Evolutionary conservation across 306 rosid genomes (phyloP).

Genomic region (Vigna nakashimae): DNA sequence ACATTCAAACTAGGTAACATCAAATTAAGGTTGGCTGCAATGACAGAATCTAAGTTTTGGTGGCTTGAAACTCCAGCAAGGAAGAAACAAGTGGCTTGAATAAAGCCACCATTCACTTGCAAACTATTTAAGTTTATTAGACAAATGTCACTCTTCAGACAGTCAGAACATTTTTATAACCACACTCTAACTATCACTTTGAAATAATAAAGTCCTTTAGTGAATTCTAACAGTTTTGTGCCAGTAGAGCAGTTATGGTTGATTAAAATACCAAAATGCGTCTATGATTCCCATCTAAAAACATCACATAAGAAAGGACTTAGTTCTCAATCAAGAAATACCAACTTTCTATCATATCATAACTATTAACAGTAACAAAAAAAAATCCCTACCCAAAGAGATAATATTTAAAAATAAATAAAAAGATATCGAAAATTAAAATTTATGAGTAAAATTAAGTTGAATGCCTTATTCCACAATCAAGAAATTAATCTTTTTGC

Average conservation of each 20-base stretch:
- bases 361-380: not conserved
- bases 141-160: conserved; percentile 14
- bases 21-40: conserved; percentile 3
- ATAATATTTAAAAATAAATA: conserved; percentile 12
- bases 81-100: conserved; percentile 18
- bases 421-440: conserved; percentile 11
- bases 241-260: conserved; percentile 7
- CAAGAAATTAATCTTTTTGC: conserved; percentile 19
- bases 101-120: conserved; percentile 23
- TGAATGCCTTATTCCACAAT: conserved; percentile 11
- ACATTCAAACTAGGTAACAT: conserved; percentile 5
- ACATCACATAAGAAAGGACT: conserved; percentile 16
- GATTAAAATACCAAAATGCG: conserved; percentile 16
- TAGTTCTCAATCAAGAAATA: conserved; percentile 14
- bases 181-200: conserved; percentile 21
- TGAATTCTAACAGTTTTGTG: conserved; percentile 26
- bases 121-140: conserved; percentile 25
- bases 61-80: conserved; percentile 17
- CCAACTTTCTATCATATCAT: not conserved
- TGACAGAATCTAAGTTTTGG: not conserved
- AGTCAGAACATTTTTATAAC: conserved; percentile 2
- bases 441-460: conserved; percentile 13
- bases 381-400: conserved; percentile 4
- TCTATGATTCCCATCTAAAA: conserved; percentile 27
- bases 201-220: conserved; percentile 19